Percentiles rank a stretch among this genome's conserved stretches.
phyloP scores from a whole-genome alignment of 2,329 filamentous ascomycete genomes.

The Fusarium globosum region DNA sequence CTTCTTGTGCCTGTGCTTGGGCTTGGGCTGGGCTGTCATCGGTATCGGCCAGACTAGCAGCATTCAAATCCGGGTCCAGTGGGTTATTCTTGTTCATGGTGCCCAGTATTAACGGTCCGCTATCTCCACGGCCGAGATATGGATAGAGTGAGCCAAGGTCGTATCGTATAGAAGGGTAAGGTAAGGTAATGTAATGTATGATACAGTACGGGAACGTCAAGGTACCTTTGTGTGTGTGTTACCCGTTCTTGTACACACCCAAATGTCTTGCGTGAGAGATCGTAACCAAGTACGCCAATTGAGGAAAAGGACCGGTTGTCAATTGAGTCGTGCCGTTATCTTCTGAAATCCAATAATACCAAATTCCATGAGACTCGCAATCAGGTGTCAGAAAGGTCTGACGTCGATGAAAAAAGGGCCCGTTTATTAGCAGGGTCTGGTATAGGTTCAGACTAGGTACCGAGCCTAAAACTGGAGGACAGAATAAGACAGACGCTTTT shows the following conservation, averaged over 20 bases:
- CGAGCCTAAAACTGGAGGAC: conserved; percentile 12
- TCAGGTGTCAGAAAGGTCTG: conserved; percentile 17
- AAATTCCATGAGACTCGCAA: conserved; percentile 3
- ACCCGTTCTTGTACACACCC: conserved; percentile 20
- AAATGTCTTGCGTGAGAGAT: background rate
- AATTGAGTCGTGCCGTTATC: conserved; percentile 20
- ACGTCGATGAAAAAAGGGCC: conserved; percentile 12
- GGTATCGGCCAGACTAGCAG: conserved; percentile 39
- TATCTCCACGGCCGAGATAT: conserved; percentile 13
- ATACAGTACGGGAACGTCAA: background rate
- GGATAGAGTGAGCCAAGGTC: conserved; percentile 23
- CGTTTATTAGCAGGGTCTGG: conserved; percentile 12
- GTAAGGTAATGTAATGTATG: background rate
- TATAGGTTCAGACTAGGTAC: background rate
- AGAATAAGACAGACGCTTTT: conserved; percentile 5
- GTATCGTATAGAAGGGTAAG: conserved; percentile 5
- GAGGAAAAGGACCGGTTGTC: background rate
- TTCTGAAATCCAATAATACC: background rate
- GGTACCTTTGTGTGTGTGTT: conserved; percentile 9
- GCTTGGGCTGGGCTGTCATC: conserved; percentile 37
- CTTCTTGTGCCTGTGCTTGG: background rate
- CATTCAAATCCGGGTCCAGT: conserved; percentile 39
- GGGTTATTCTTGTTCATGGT: conserved; percentile 38
- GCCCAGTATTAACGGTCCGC: conserved; percentile 34
- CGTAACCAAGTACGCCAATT: background rate